Base-by-base conservation (phyloP, 345 rosid species). In the Arabidopsis thaliana region DNA sequence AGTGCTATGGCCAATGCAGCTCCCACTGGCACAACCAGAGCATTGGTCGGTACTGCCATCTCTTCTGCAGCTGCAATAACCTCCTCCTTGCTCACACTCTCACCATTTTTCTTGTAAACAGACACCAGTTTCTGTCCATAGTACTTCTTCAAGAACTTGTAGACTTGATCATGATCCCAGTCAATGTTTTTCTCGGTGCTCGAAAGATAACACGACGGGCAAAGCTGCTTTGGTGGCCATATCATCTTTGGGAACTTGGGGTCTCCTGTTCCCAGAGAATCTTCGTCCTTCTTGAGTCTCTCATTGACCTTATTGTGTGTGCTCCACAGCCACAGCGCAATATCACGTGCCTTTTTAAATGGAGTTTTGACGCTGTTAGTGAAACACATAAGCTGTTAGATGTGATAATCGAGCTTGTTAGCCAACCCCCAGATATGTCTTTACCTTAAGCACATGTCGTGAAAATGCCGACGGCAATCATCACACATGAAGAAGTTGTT, bases 1-100 rank as follows among this genome's bases (percentile, higher is more conserved):
- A 95, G 81, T 33, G 98, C 98, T 71, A 95, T 89, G 6, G 99
- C 99, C 83, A 95, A 81, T 22, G 99, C 99, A 60, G 99, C 97
- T 58, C 98, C 99, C 16, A 90, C 80, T 3, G 97, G 99, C 71
- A 92, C 98, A 60, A 88, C 94, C 7, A 95, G 80, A 8, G 97
- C 96, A 72, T 83, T 90, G 14, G 86, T 86, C 9, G 97, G 80
- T 23, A 80, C 83, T 28, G 80, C 86, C 76, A 80, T 72, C 32
- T 95, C 93, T 69, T 89, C 98, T 20, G 78, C 63, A 67, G 80
- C 80, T 38, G 71, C 81, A 53, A 65, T 75, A 7, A 65, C 78
- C 24, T 67, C 84, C 72, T 82, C 87, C 78, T 81, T 86, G 6
- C 67, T 80, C 32, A 50, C 80, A 23, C 77, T 73, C 32, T 36